Evolutionary conservation across 441 rosid species (phyloP).

Genomic region (Corymbia citriodora): DNA sequence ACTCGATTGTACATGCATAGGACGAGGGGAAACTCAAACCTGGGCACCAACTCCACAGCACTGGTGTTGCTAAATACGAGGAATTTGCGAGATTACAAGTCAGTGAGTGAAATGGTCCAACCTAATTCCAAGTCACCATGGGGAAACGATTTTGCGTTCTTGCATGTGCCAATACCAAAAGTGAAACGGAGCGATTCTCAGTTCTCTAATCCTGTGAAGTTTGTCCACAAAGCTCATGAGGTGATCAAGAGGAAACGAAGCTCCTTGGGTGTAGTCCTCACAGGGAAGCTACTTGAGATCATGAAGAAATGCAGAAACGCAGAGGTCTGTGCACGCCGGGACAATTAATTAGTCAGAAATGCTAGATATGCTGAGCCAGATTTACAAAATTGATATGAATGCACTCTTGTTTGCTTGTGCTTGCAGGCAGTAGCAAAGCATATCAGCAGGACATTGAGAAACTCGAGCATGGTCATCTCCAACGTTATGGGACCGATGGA

Average conservation of each 20-base stretch:
- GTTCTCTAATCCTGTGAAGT: slow-evolving; percentile 24
- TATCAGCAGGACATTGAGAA: slow-evolving; percentile 15
- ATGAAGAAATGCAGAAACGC: slow-evolving; percentile 28
- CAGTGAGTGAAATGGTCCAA: slow-evolving; percentile 36
- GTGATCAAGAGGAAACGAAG: slow-evolving; percentile 20
- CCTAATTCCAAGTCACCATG: slow-evolving; percentile 26
- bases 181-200: background rate
- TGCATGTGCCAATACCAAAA: slow-evolving; percentile 28
- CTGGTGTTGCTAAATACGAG: slow-evolving; percentile 41
- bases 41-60: slow-evolving; percentile 17
- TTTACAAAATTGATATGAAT: background rate
- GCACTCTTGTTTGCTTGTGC: background rate
- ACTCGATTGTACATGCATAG: slow-evolving; percentile 36
- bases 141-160: slow-evolving; percentile 42
- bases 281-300: slow-evolving; percentile 20
- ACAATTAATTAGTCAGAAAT: background rate
- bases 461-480: slow-evolving; percentile 34
- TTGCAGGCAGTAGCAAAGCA: slow-evolving; percentile 26
- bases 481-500: slow-evolving; percentile 41
- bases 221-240: slow-evolving; percentile 21
- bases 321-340: slow-evolving; percentile 15
- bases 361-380: background rate
- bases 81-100: slow-evolving; percentile 24
- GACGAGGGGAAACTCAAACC: background rate
- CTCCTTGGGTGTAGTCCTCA: slow-evolving; percentile 22